These are phyloP conservation scores for Bryoglossum gracile DNA, from an alignment of 495 filamentous ascomycete genomes.

Conservation along the genomic window DNA sequence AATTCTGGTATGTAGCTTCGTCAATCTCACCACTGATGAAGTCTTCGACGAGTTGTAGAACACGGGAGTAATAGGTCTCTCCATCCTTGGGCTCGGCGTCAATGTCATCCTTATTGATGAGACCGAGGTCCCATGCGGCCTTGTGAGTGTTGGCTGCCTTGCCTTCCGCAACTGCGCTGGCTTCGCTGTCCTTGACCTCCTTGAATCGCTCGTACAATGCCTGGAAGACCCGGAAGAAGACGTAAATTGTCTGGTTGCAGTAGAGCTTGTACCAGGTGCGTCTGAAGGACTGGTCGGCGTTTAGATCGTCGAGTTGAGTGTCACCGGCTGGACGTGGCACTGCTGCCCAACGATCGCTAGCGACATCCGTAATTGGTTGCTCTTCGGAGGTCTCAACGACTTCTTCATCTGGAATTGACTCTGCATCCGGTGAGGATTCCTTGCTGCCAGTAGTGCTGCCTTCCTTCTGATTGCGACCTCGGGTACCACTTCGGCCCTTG, in stretches of 20 bases:
- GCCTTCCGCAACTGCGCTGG: slow-evolving; percentile 64
- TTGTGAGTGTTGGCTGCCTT: slow-evolving; percentile 59
- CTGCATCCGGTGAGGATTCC: slow-evolving; percentile 76
- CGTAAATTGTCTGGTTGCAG: slow-evolving; percentile 79
- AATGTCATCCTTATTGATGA: slow-evolving; percentile 41
- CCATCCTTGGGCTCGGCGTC: slow-evolving; percentile 12
- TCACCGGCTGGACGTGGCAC: slow-evolving; percentile 38
- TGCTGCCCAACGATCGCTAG: slow-evolving; percentile 48
- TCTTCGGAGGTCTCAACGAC: slow-evolving; percentile 42
- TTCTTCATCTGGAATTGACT: slow-evolving; percentile 62
- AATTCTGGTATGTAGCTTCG: slow-evolving; percentile 73
- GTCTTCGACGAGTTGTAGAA: slow-evolving; percentile 66
- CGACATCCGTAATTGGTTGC: slow-evolving; percentile 38
- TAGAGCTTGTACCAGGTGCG: slow-evolving; percentile 79
- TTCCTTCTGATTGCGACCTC: slow-evolving; percentile 59
- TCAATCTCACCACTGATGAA: slow-evolving; percentile 82
- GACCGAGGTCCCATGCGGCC: slow-evolving; percentile 69
- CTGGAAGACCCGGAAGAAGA: slow-evolving; percentile 89
- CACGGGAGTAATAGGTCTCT: slow-evolving; percentile 44
- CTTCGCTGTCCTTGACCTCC: slow-evolving; percentile 71
- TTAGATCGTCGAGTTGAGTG: slow-evolving; percentile 45
- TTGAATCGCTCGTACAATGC: slow-evolving; percentile 76
- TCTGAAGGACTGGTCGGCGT: slow-evolving; percentile 71
- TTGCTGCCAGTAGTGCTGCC: slow-evolving; percentile 69
- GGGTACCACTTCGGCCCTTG: slow-evolving; percentile 58